Evolutionary conservation across 805 yeast species (phyloP).

Genomic region (Pichia membranifaciens): DNA sequence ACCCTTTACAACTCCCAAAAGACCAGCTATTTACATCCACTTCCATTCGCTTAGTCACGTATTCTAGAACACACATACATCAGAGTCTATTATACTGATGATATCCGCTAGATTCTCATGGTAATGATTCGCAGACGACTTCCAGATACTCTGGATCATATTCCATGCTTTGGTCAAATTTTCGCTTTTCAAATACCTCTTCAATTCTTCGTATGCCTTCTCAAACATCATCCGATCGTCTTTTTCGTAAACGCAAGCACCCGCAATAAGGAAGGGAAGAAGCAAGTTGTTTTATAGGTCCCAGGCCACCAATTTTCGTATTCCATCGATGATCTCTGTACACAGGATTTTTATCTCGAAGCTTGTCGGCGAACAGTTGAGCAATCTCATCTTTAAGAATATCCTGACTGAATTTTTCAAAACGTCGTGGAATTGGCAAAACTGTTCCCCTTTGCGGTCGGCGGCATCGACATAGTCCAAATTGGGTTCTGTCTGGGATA

Average conservation of each 20-base stretch:
- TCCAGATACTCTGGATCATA: conserved; percentile 1
- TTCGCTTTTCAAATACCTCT: background rate
- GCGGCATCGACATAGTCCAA: background rate
- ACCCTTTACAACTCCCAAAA: too few relatives aligned
- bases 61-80: too few relatives aligned
- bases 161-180: conserved; percentile 4
- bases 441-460: background rate
- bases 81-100: too few relatives aligned
- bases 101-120: too few relatives aligned
- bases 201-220: background rate
- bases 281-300: background rate
- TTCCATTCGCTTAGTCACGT: too few relatives aligned
- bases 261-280: conserved; percentile 1
- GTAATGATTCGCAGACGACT: background rate
- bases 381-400: conserved; percentile 1
- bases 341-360: conserved; percentile 1
- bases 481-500: background rate
- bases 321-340: background rate
- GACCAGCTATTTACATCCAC: too few relatives aligned
- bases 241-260: background rate
- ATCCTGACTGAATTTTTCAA: background rate
- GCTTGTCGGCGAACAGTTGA: background rate
- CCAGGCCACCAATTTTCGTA: background rate
- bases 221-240: background rate
- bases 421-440: background rate